These are phyloP conservation scores for Hypoxylon rubiginosum DNA, from an alignment of 2,329 filamentous ascomycete species.

Conservation along the genomic window DNA sequence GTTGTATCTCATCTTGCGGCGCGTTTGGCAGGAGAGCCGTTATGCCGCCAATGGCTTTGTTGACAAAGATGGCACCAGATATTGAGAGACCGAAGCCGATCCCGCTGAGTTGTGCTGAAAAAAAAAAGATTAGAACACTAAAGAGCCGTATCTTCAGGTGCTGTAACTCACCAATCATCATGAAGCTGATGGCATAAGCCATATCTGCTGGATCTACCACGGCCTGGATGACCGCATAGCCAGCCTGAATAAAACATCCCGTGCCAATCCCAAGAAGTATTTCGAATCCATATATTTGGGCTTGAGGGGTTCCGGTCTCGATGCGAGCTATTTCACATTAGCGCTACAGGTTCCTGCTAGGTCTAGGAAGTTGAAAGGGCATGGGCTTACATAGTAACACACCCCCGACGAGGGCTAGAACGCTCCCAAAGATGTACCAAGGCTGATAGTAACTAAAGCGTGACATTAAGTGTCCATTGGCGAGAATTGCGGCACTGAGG, in stretches of 20 bases:
- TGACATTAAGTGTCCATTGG: constrained; percentile 24
- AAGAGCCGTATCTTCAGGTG: too few species aligned
- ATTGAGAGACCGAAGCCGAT: not conserved
- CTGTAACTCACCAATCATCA: not conserved
- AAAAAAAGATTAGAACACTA: too few species aligned
- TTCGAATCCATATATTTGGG: constrained; percentile 19
- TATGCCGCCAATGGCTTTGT: not conserved
- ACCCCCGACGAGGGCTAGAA: constrained; percentile 7
- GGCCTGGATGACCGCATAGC: constrained; percentile 11
- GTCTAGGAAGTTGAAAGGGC: too few species aligned
- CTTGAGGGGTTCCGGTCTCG: not conserved
- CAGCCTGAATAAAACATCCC: constrained; percentile 12
- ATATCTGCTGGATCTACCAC: not conserved
- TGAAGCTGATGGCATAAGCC: not conserved
- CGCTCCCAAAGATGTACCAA: constrained; percentile 20
- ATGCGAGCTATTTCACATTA: not conserved
- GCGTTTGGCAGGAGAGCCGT: not conserved
- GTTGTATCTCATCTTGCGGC: not conserved
- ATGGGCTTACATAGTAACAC: not conserved
- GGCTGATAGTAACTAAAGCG: constrained; percentile 13
- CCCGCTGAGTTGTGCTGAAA: not conserved
- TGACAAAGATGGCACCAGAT: not conserved
- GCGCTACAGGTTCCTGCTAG: too few species aligned
- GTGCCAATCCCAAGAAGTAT: constrained; percentile 7
- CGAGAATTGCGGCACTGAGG: constrained; percentile 52